phyloP scores from a whole-genome alignment of 139 green algal genomes.

The Ostreobium quekettii region DNA sequence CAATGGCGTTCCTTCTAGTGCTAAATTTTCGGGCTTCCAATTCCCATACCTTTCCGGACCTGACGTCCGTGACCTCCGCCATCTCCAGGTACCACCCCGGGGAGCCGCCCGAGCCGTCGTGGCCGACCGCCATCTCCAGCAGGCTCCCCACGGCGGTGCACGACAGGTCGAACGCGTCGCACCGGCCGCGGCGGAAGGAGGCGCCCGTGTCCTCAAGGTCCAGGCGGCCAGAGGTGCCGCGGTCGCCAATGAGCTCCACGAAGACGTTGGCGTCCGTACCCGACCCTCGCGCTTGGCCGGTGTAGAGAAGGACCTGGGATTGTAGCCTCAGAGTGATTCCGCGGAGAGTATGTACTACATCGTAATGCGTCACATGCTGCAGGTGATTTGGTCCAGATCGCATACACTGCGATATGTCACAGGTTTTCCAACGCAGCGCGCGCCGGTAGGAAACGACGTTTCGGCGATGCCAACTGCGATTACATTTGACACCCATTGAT shows the following conservation, averaged over 20 bases:
- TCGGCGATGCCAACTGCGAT: too few relatives aligned
- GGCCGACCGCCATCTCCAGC: conserved; percentile 42
- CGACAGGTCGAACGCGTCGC: conserved; percentile 19
- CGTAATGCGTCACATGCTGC: too few relatives aligned
- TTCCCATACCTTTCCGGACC: conserved; percentile 6
- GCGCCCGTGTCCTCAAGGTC: not conserved
- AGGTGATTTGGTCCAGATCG: too few relatives aligned
- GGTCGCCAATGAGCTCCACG: conserved; percentile 38
- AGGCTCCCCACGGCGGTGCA: conserved; percentile 36
- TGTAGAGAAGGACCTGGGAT: not conserved
- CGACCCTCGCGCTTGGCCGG: not conserved
- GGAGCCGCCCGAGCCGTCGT: conserved; percentile 35
- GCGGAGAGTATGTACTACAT: too few relatives aligned
- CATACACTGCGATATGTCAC: too few relatives aligned
- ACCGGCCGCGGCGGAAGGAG: not conserved
- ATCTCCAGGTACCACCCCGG: conserved; percentile 46
- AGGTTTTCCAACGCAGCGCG: too few relatives aligned
- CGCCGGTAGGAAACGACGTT: too few relatives aligned
- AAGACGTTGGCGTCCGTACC: conserved; percentile 39
- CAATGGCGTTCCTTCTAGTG: too few relatives aligned
- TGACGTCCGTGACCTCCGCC: conserved; percentile 36
- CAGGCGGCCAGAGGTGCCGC: conserved; percentile 8
- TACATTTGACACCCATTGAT: too few relatives aligned
- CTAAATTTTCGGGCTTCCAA: too few relatives aligned
- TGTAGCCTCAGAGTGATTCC: too few relatives aligned